Conservation (phyloP, 2,329 filamentous ascomycete genomes). For the Ploettnerulaceae sp. region DNA sequence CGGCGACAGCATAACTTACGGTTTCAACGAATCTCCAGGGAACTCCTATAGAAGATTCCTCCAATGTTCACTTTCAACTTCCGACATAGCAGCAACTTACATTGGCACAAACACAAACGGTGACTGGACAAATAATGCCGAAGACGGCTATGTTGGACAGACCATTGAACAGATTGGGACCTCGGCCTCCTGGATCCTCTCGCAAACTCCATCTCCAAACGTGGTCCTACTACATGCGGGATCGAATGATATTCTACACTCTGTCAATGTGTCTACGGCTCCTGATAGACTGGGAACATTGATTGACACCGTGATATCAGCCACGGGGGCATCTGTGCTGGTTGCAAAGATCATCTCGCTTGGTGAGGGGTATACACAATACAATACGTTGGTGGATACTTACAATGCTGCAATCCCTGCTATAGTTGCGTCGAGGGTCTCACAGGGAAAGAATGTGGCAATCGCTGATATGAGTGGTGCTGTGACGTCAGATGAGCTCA, state of each 20-base stretch:
- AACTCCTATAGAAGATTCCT: slow-evolving; percentile 39
- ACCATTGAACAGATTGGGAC: slow-evolving; percentile 32
- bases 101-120: slow-evolving; percentile 34
- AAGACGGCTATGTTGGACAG: slow-evolving; percentile 34
- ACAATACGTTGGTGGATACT: background rate
- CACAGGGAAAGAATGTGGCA: slow-evolving; percentile 10
- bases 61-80: slow-evolving; percentile 24
- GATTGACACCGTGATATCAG: slow-evolving; percentile 34
- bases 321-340: slow-evolving; percentile 31
- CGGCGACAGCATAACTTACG: slow-evolving; percentile 37
- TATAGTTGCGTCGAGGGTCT: slow-evolving; percentile 11
- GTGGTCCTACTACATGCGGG: slow-evolving; percentile 34
- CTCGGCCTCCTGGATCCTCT: slow-evolving; percentile 18
- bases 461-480: slow-evolving; percentile 15
- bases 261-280: slow-evolving; percentile 26
- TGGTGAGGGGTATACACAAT: background rate
- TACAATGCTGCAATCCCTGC: slow-evolving; percentile 21
- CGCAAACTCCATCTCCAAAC: slow-evolving; percentile 27
- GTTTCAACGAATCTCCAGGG: slow-evolving; percentile 30
- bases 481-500: slow-evolving; percentile 8
- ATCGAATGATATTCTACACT: slow-evolving; percentile 34
- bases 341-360: slow-evolving; percentile 36
- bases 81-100: slow-evolving; percentile 27
- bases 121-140: slow-evolving; percentile 33
- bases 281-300: slow-evolving; percentile 33